Evolutionary conservation across 805 yeast genomes (phyloP), one percentile per base, ranked within the genome.

Genomic region (Yamadazyma olivae): DNA sequence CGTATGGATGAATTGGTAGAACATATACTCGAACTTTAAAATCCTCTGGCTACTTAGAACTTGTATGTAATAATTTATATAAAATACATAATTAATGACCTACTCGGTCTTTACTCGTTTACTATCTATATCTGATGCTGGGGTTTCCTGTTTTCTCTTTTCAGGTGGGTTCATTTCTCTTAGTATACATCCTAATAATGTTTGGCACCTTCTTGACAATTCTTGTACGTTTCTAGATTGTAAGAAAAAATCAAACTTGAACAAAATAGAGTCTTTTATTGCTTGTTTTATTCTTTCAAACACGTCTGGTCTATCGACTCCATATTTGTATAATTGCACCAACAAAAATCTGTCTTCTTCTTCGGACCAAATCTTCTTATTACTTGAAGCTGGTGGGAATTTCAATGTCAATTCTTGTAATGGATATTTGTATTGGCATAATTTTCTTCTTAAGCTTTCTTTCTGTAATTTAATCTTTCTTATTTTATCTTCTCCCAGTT

Each of bases 311-410:
- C 81, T 70, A 47, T 87, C 96, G 22, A 90, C 58, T 0, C 99
- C 99, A 53, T 76, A 78, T 41, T 83, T 71, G 64, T 84, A 82
- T 53, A 88, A 63, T 66, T 85, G 90, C 12, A 89, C 77, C 39
- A 93, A 64, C 48, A 93, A 62, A 57, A 85, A 93, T 49, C 96
- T 70, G 59, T 93, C 99, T 56, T 93, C 97, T 43, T 85, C 95
- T 33, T 86, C 95, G 20, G 86, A 77, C 59, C 79, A 93, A 2
- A 83, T 74, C 34, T 61, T 51, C 50, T 81, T 78, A 54, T 79
- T 77, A 25, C 74, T 67, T 6, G 83, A 68, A 2, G 83, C 74
- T 6, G 93, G 88, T 3, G 95, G 95, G 44, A 71, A 75, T 44
- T 78, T 77, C 39, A 91, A 70, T 14, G 60, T 70, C 45, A 91